Evolutionary conservation across 768 basidiomycete species (phyloP).

Genomic region (Mycena indigotica): DNA sequence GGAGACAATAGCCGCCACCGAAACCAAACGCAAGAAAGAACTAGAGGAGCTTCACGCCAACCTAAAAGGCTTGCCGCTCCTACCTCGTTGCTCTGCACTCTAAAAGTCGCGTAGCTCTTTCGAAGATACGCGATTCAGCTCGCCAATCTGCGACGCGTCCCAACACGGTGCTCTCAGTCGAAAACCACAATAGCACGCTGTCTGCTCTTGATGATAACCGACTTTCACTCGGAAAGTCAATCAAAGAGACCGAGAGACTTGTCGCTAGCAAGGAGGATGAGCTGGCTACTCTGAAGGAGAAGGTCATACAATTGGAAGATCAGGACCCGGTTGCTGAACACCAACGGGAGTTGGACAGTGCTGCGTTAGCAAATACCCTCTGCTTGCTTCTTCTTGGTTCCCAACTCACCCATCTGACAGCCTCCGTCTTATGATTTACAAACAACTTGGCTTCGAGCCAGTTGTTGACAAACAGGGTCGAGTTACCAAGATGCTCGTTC

Average conservation of each 20-base stretch:
- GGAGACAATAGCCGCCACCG: constrained; percentile 62
- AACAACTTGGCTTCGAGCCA: constrained; percentile 72
- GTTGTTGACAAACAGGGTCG: constrained; percentile 55
- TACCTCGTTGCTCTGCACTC: too few relatives aligned
- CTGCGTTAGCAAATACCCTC: constrained; percentile 49
- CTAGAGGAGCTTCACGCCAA: constrained; percentile 66
- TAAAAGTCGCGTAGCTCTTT: constrained; percentile 49
- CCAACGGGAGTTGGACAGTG: constrained; percentile 66
- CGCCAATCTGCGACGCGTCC: constrained; percentile 73
- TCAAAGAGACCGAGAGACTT: constrained; percentile 69
- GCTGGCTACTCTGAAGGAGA: constrained; percentile 67
- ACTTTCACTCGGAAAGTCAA: constrained; percentile 70
- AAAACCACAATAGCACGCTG: constrained; percentile 58
- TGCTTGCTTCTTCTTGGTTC: not conserved
- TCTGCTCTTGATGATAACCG: constrained; percentile 67
- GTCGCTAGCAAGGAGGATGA: constrained; percentile 72
- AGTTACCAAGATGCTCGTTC: constrained; percentile 63
- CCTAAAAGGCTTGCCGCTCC: constrained; percentile 53
- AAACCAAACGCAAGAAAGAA: constrained; percentile 62
- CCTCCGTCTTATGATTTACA: constrained; percentile 67
- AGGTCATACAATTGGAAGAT: constrained; percentile 59
- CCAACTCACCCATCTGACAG: constrained; percentile 40
- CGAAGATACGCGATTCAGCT: constrained; percentile 66
- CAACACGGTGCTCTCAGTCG: constrained; percentile 64
- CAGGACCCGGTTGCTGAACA: constrained; percentile 77